Base-by-base conservation (phyloP, 148 eudicot species). In the Cornus kousa region DNA sequence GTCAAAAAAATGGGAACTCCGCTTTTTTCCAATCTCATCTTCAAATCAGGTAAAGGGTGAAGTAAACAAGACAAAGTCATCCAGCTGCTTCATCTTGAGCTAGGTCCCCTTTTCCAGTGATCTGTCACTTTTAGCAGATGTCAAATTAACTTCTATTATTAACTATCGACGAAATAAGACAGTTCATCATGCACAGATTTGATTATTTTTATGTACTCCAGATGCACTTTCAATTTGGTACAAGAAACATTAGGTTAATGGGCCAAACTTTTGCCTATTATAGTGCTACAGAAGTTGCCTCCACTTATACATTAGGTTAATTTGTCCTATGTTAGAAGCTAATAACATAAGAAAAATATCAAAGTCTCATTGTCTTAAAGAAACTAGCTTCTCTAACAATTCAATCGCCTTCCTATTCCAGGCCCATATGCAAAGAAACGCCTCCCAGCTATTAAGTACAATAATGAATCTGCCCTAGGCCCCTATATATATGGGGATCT, bases 61-160 rank as follows among this genome's bases (percentile, higher is more conserved):
- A 55, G 28, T 3, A 28, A 73, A 3, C 64, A 72, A 72, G 14
- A 53, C 75, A 46, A 46, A 35, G 14, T 24, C 75, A 53, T 53
- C 37, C 66, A 55, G 65, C 75, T 53, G 24, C 40, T 24, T 33
- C 28, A 53, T 73, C 65, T 60, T 50, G 75, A 28, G 62, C 62
- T 50, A 50, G 22, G 20, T 28, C 59, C 8, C 24, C n/a, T 46
- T 2, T 28, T 16, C 13, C 23, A 5, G 40, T 7, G 9, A 53
- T 73, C 65, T 53, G 39, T 31, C 39, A 31, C 32, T 24, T 73
- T 50, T 73, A 24, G 53, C 14, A 53, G 39, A 50, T 53, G 65
- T 31, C 59, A 53, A 53, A 6, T 43, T 43, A 53, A 53, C 59
- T 53, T 53, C 1, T 2, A 7, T 53, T 2, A 50, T 10, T 50